Evolutionary conservation across 2,329 filamentous ascomycete species (phyloP).

Genomic region (Monilinia laxa): DNA sequence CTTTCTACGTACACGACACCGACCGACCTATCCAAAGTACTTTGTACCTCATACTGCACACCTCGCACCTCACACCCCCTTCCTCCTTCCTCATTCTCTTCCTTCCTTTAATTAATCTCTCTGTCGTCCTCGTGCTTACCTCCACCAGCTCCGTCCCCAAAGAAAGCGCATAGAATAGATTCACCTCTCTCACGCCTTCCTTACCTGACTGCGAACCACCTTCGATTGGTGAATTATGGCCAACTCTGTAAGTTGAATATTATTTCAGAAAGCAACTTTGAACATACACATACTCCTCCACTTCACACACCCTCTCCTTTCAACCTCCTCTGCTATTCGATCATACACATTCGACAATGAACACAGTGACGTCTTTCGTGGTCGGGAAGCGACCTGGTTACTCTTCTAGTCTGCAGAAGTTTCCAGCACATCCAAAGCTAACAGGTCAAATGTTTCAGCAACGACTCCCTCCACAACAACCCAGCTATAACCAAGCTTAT

Average conservation of each 20-base stretch:
- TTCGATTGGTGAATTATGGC: constrained; percentile 22
- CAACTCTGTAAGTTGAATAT: constrained; percentile 21
- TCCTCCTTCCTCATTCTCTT: not conserved
- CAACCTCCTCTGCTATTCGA: not conserved
- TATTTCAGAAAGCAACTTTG: not conserved
- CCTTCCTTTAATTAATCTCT: constrained; percentile 11
- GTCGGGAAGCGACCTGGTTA: not conserved
- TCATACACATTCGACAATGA: not conserved
- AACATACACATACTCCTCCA: not conserved
- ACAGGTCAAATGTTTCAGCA: constrained; percentile 36
- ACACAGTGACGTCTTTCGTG: not conserved
- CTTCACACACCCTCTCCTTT: not conserved
- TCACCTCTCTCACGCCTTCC: constrained; percentile 18
- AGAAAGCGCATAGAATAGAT: constrained; percentile 16
- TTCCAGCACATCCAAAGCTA: constrained; percentile 27
- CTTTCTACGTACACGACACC: no score
- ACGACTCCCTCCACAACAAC: constrained; percentile 40
- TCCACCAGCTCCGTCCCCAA: not conserved
- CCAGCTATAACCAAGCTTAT: constrained; percentile 46
- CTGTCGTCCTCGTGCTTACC: not conserved
- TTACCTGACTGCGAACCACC: constrained; percentile 17
- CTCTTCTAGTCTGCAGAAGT: constrained; percentile 12
- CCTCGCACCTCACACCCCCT: not conserved
- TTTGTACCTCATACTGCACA: no score
- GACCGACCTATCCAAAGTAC: not conserved